A percentile compares a stretch with the other conserved stretches of the same genome.
Evolutionary conservation across 352 stramenopile species (phyloP).

Genomic region (Globisporangium sylvaticum): DNA sequence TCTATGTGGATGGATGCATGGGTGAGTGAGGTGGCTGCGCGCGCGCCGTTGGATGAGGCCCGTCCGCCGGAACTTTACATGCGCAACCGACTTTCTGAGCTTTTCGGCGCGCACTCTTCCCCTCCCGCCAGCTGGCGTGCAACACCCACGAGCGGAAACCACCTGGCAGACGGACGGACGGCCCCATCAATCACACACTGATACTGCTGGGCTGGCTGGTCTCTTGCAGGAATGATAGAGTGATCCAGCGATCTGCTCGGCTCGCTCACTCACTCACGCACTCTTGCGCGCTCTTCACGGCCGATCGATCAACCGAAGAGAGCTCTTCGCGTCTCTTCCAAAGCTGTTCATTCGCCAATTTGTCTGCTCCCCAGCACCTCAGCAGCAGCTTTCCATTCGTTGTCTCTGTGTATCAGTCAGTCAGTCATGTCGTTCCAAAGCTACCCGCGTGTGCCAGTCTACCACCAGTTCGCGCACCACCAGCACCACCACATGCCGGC

Average conservation of each 20-base stretch:
- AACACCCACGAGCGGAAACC: slow-evolving; percentile 2
- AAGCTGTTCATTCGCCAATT: slow-evolving; percentile 10
- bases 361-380: slow-evolving; percentile 1
- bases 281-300: not conserved
- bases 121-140: slow-evolving; percentile 1
- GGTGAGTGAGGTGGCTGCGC: not conserved
- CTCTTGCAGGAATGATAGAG: not conserved
- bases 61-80: slow-evolving; percentile 1
- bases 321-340: slow-evolving; percentile 4
- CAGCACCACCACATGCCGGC: not conserved
- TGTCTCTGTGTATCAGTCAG: not conserved
- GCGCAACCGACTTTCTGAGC: slow-evolving; percentile 6
- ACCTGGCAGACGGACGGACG: not conserved
- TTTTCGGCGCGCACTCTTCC: not conserved
- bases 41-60: not conserved
- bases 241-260: not conserved
- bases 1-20: not conserved
- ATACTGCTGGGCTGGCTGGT: slow-evolving; percentile 3
- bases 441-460: slow-evolving; percentile 6
- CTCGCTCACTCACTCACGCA: not conserved
- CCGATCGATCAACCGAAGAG: not conserved
- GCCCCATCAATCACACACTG: slow-evolving; percentile 5
- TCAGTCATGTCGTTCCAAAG: slow-evolving; percentile 12
- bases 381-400: not conserved
- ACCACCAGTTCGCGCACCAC: slow-evolving; percentile 1